A percentile compares a stretch with the other conserved stretches of the same genome.
phyloP scores from a whole-genome alignment of 2,329 filamentous ascomycete genomes.

The Achaetomium macrosporum region DNA sequence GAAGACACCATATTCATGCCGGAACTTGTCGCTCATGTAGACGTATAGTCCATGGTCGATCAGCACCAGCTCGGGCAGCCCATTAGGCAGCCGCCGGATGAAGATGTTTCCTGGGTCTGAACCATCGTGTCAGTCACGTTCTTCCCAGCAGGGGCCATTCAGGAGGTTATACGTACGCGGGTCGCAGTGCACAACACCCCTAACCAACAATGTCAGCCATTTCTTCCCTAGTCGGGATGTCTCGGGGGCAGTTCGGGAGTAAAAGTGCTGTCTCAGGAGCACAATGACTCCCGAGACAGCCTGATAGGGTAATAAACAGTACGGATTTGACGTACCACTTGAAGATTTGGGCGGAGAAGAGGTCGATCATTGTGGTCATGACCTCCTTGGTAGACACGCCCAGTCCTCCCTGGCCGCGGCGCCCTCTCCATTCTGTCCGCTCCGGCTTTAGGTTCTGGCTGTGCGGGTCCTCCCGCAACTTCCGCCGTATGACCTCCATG shows the following conservation, averaged over 20 bases:
- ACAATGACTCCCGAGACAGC: too few species aligned
- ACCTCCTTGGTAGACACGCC: constrained; percentile 78
- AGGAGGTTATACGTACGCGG: constrained; percentile 44
- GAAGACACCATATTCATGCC: constrained; percentile 79
- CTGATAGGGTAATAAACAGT: too few species aligned
- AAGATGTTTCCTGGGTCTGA: constrained; percentile 88
- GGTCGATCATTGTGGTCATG: constrained; percentile 93
- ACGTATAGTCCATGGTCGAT: constrained; percentile 98
- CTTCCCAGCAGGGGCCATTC: too few species aligned
- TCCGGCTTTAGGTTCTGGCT: constrained; percentile 69
- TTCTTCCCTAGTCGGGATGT: too few species aligned
- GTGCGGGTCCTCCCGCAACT: constrained; percentile 46
- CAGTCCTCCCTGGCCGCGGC: constrained; percentile 67
- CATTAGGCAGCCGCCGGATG: constrained; percentile 74
- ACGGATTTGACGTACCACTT: too few species aligned
- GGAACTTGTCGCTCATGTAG: constrained; percentile 76
- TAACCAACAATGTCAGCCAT: too few species aligned
- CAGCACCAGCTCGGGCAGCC: constrained; percentile 83
- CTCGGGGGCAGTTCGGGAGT: too few species aligned
- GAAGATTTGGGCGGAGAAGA: constrained; percentile 98
- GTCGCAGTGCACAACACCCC: constrained; percentile 92
- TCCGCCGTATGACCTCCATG: constrained; percentile 39
- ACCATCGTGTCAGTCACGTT: not conserved
- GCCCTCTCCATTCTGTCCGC: constrained; percentile 71
- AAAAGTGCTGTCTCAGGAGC: too few species aligned